A percentile compares a stretch with the other conserved stretches of the same genome.
Evolutionary conservation across 2,329 filamentous ascomycete genomes (phyloP).

Genomic region (Pyrenophora teres): DNA sequence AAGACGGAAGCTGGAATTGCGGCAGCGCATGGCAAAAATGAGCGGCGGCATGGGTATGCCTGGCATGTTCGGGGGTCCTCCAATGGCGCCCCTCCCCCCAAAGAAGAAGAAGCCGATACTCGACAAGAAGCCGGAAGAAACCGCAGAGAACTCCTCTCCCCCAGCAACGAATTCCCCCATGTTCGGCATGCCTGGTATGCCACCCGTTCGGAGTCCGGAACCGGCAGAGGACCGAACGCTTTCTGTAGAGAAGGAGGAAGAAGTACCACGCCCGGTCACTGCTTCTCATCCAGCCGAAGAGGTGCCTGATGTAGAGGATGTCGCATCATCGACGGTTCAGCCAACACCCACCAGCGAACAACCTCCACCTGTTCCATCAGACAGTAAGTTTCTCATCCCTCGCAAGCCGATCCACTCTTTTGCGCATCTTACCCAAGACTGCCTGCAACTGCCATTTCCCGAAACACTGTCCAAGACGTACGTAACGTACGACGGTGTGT

Average conservation of each 20-base stretch:
- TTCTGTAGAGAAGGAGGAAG: conserved; percentile 57
- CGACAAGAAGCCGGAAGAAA: conserved; percentile 46
- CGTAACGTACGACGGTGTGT: conserved; percentile 37
- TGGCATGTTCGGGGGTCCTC: conserved; percentile 80
- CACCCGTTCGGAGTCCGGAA: conserved; percentile 57
- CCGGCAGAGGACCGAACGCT: conserved; percentile 48
- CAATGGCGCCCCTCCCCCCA: conserved; percentile 57
- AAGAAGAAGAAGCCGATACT: conserved; percentile 57
- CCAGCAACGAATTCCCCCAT: conserved; percentile 57
- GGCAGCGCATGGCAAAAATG: conserved; percentile 98
- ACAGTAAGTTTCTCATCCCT: conserved; percentile 56
- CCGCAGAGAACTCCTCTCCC: conserved; percentile 36
- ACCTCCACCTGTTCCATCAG: conserved; percentile 52
- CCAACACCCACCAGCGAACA: conserved; percentile 47
- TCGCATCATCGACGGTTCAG: conserved; percentile 50
- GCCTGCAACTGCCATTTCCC: conserved; percentile 32
- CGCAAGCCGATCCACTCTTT: conserved; percentile 39
- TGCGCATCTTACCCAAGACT: conserved; percentile 23
- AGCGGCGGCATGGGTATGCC: conserved; percentile 97
- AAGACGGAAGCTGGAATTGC: conserved; percentile 81
- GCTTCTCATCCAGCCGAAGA: conserved; percentile 52
- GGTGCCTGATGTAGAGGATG: conserved; percentile 61
- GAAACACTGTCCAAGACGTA: conserved; percentile 43
- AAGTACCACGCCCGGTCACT: conserved; percentile 50
- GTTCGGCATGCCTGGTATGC: conserved; percentile 74